phyloP scores from a whole-genome alignment of 306 rosid genomes.

The Fagus sylvatica region DNA sequence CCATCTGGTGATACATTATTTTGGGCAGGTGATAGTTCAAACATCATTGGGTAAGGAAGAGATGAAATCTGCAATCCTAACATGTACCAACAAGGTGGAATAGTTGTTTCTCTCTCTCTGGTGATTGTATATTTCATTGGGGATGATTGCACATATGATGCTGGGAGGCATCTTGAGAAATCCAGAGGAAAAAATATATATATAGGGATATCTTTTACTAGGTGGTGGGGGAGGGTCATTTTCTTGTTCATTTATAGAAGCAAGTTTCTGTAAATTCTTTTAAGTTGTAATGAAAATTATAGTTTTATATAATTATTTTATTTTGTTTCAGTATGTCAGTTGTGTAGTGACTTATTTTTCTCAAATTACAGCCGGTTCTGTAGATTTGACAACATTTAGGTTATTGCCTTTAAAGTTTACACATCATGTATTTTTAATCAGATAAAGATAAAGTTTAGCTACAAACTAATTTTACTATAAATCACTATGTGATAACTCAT shows the following conservation, averaged over 20 bases:
- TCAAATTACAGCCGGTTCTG: too few relatives aligned
- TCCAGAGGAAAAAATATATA: not conserved
- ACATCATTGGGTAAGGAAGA: conserved; percentile 71
- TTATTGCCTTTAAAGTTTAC: too few relatives aligned
- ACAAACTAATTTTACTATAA: too few relatives aligned
- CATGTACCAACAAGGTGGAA: conserved; percentile 70
- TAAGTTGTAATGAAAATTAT: not conserved
- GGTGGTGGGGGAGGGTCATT: not conserved
- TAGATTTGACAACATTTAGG: too few relatives aligned
- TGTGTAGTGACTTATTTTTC: too few relatives aligned
- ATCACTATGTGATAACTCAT: too few relatives aligned
- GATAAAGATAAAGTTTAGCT: too few relatives aligned
- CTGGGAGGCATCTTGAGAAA: not conserved
- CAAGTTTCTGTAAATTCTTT: conserved; percentile 24
- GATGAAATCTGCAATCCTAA: conserved; percentile 69
- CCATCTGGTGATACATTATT: not conserved
- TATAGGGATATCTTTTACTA: not conserved
- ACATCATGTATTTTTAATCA: too few relatives aligned
- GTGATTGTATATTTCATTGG: conserved; percentile 4
- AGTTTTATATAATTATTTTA: not conserved
- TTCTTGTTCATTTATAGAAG: conserved; percentile 7
- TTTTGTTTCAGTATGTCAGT: not conserved
- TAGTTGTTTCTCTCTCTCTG: conserved; percentile 32
- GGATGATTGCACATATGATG: conserved; percentile 18
- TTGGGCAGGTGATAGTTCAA: conserved; percentile 74